Evolutionary conservation across 1,284 basidiomycete species (phyloP), one percentile per base, ranked within the genome.

Genomic region (Schizopora paradoxa): DNA sequence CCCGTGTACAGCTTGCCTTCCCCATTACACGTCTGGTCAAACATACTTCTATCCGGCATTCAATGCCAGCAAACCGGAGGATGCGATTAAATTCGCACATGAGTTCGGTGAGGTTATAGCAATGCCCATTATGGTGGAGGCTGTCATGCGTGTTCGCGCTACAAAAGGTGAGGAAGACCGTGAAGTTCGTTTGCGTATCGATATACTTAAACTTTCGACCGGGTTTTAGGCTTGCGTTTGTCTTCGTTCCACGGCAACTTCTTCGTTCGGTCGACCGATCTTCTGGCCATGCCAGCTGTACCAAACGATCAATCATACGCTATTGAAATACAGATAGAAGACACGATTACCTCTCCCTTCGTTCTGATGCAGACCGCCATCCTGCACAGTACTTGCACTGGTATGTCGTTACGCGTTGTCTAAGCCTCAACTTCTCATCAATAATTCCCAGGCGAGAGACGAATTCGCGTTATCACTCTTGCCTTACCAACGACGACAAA

Each of bases 161-260:
- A 91, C 93, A 1, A 79, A 91, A 68, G 91, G 87, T 86, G 49
- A 27, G 65, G 58, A 36, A 18, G 6, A 16, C 21, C 42, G n/a
- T 37, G 31, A 6, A 14, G 18, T 39, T 21, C 19, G 16, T 31
- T 31, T 31, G 28, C 8, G 28, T 31, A 10, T n/a, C n/a, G n/a
- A n/a, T 8, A 31, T 14, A 31, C 28, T 31, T 10, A 31, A n/a
- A 19, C 13, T n/a, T 25, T 22, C 19, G 14, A 33, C 39, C n/a
- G 10, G 48, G 47, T 58, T 42, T 25, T 58, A 85, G 90, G 94
- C 49, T 72, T 99, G 46, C 86, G 96, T 48, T 93, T 98, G 86
- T 86, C 92, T 4, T 91, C 91, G 1, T 99, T 97, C 87, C 93
- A 99, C 60, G 96, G 96, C 56, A 99, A 99, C 74, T 99, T 99